Evolutionary conservation across 169 alveolate genomes (phyloP), one percentile per base, ranked within the genome.

Genomic region (Plasmodium sp.): DNA sequence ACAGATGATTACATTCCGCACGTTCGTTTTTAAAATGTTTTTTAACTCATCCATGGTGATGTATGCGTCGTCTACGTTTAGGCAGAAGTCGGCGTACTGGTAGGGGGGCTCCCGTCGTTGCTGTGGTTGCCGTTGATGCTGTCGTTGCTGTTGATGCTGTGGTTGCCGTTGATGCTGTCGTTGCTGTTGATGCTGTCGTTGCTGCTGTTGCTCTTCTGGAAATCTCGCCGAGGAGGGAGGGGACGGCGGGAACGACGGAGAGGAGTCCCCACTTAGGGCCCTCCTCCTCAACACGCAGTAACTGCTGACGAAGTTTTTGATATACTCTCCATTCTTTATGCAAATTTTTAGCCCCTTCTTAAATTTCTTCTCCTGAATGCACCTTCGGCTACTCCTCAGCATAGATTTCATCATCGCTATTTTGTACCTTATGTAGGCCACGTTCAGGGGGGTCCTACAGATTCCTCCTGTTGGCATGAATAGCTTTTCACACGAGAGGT

Each of bases 391-490:
- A 71, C 48, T 48, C 7, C 51, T 81, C 16, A 81, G 79, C 58
- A 91, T 48, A 3, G 67, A 22, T 36, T 73, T 91, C 95, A 91
- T 91, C n/a, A 82, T 18, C 7, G 34, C 22, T 67, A 91, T 81
- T 72, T 91, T 91, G 83, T 91, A 81, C 71, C 81, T 81, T 5
- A 91, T 81, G 84, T 91, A 91, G 34, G 39, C 74, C 16, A 91
- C 48, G 62, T 91, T 91, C 1, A 72, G 56, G 16, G 84, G 43
- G 27, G 51, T 81, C 71, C 92, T 91, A 48, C 85, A 4, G 18
- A 67, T 41, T 1, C 83, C 34, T 43, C 33, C 81, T 10, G 33
- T 3, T 86, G 51, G 2, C 18, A 12, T 74, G 12, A 51, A n/a
- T 5, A 75, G 67, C 67, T 74, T 48, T 2, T 51, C 27, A 83